Evolutionary conservation across 441 rosid species (phyloP), one percentile per base, ranked within the genome.

Genomic region (Croton setiger): DNA sequence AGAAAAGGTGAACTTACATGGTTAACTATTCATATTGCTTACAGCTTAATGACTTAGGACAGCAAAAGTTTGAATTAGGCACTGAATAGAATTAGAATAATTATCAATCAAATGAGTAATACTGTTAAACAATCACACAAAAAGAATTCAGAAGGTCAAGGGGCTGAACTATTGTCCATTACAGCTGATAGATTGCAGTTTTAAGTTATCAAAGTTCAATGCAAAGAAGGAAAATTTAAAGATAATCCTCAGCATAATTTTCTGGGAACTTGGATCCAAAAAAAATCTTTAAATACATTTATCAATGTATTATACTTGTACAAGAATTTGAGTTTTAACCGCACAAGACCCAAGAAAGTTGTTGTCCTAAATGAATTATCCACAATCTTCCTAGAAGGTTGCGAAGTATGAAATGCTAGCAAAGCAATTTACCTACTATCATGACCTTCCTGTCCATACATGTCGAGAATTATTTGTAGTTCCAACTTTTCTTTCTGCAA

Each of bases 401-500:
- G 63, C 59, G 17, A 59, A 45, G 31, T 35, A 71, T 47, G 49
- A 7, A 5, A 51, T 55, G 41, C 60, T 79, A 57, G 65, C 31
- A 63, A 76, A 44, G 54, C 18, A 52, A 62, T 70, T 64, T 80
- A 92, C 99, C 98, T 92, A 78, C 78, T 82, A 77, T 89, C 94
- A 72, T 67, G 75, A 77, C 88, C 82, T 79, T 88, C 96, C 73
- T 80, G 87, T 67, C 90, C 87, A 71, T 81, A 86, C 87, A 92
- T 85, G 78, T 90, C 95, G 74, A 89, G 70, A 66, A 89, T 81
- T 78, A 87, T 83, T 71, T 92, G 90, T 77, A 83, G 71, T 78
- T 95, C 93, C 63, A 76, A 63, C 48, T 89, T 87, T 67, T 89
- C 95, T 85, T 88, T 90, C 79, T 80, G 90, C 79, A 89, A 73